Percentiles rank a stretch among this genome's conserved stretches.
Evolutionary conservation across 2,329 filamentous ascomycete species (phyloP).

Genomic region (Hymenoscyphus albidus): DNA sequence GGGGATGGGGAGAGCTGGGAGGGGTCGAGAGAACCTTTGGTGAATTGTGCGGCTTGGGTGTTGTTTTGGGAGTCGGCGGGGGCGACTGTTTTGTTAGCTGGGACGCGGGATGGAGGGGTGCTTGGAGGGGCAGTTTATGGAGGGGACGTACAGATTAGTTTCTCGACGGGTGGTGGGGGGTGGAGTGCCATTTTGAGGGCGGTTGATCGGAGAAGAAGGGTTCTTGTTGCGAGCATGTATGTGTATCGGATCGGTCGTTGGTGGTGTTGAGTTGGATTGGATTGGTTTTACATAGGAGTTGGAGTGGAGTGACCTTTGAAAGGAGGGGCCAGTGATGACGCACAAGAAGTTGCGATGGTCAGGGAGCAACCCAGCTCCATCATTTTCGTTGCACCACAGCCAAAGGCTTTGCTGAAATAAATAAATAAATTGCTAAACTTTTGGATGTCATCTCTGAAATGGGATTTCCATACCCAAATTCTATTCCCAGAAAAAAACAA

Average conservation of each 20-base stretch:
- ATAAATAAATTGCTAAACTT: background rate
- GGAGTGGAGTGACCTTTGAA: background rate
- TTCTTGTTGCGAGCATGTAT: constrained; percentile 23
- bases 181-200: constrained; percentile 31
- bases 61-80: constrained; percentile 56
- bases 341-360: background rate
- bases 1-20: constrained; percentile 60
- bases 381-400: background rate
- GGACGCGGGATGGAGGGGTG: background rate
- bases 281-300: background rate
- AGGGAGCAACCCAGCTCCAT: background rate
- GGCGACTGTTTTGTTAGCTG: constrained; percentile 45
- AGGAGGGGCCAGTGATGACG: background rate
- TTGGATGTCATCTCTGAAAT: background rate
- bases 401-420: background rate
- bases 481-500: background rate
- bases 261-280: background rate
- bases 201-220: constrained; percentile 18
- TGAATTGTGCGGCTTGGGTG: constrained; percentile 73
- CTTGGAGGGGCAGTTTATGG: constrained; percentile 6
- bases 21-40: constrained; percentile 57
- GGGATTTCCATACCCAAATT: background rate
- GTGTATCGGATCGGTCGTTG: constrained; percentile 1
- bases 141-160: constrained; percentile 33
- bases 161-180: constrained; percentile 25